Evolutionary conservation across 176 grass and related monocot genomes (phyloP).

Genomic region (Oryza meridionalis): DNA sequence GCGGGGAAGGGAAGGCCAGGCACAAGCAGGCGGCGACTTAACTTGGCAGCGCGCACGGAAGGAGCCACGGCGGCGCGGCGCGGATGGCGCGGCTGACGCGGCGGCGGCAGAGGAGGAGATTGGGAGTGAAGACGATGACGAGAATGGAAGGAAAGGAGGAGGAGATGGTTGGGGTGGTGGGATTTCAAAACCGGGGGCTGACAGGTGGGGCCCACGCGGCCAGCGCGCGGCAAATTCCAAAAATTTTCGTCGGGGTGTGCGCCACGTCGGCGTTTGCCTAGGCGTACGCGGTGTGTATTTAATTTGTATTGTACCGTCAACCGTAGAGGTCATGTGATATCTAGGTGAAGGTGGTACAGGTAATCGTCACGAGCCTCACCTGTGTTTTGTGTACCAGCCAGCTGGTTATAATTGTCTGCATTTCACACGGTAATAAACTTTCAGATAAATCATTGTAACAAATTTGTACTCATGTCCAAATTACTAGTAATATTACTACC

Average conservation of each 20-base stretch:
- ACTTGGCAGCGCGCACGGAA: background rate
- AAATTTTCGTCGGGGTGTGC: conserved; percentile 36
- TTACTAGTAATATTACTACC: too few relatives aligned
- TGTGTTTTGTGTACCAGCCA: too few relatives aligned
- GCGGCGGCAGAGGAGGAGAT: background rate
- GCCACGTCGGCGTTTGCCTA: conserved; percentile 28
- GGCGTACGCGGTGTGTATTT: too few relatives aligned
- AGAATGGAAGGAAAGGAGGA: background rate
- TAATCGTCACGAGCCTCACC: too few relatives aligned
- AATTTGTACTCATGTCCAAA: too few relatives aligned
- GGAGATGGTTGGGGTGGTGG: conserved; percentile 10
- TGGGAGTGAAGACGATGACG: background rate
- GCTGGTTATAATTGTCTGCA: too few relatives aligned
- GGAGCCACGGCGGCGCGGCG: background rate
- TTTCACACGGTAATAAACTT: too few relatives aligned
- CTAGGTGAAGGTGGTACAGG: too few relatives aligned
- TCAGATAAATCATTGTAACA: too few relatives aligned
- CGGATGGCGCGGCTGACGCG: background rate
- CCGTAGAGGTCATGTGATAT: too few relatives aligned
- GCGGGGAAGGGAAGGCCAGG: too few relatives aligned
- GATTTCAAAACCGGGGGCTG: conserved; percentile 47
- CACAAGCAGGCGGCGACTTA: background rate
- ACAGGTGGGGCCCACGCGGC: background rate
- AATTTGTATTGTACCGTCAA: background rate
- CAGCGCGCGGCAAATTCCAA: conserved; percentile 63